phyloP scores from a whole-genome alignment of 2,329 filamentous ascomycete genomes.

The Calonectria pauciramosa region DNA sequence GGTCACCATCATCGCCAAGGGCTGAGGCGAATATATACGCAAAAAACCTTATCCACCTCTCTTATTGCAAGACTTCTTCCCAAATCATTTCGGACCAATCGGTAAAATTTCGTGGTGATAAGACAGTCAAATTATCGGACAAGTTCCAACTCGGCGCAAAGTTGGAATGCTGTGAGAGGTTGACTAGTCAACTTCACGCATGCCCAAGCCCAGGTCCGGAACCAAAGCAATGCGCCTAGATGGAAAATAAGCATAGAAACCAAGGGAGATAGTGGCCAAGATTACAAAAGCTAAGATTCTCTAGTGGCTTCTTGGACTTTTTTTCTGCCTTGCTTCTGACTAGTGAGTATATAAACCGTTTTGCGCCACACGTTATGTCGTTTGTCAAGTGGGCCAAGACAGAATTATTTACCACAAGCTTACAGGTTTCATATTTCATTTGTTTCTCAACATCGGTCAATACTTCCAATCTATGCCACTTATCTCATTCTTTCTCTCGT shows the following conservation, averaged over 20 bases:
- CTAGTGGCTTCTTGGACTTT: neutral
- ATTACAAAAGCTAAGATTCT: neutral
- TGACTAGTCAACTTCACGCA: neutral
- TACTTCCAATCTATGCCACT: neutral
- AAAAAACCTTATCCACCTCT: no score
- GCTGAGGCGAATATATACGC: neutral
- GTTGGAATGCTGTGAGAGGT: neutral
- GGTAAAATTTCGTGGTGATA: no score
- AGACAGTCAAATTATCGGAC: neutral
- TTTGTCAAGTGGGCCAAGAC: neutral
- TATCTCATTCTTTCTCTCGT: neutral
- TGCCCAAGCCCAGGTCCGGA: neutral
- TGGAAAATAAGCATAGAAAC: neutral
- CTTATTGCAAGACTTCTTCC: neutral
- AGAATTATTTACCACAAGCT: neutral
- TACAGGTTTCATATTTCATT: neutral
- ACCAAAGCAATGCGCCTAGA: neutral
- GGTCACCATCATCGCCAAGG: no score
- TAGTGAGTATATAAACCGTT: neutral
- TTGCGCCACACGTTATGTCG: neutral
- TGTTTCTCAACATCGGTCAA: neutral
- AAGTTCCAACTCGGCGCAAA: neutral
- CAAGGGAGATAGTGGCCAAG: neutral
- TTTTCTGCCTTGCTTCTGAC: neutral
- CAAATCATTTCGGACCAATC: neutral